Percentiles rank a stretch among this genome's conserved stretches.
Evolutionary conservation across 768 basidiomycete genomes (phyloP).

Genomic region (Tulasnella sp.): DNA sequence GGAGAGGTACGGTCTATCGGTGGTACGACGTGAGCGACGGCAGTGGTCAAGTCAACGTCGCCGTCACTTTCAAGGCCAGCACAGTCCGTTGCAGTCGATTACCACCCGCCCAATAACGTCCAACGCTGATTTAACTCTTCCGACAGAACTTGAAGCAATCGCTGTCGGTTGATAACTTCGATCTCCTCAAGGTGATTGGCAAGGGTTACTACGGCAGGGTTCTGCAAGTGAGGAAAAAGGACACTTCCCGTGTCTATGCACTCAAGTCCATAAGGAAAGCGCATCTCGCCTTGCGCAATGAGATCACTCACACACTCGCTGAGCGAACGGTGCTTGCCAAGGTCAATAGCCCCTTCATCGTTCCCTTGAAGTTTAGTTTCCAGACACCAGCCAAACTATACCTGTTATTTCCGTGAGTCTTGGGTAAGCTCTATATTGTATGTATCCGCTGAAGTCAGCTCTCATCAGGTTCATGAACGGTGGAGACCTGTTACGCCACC

Average conservation of each 20-base stretch:
- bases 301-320: conserved; percentile 96
- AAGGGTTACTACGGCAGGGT: conserved; percentile 99
- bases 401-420: conserved; percentile 80
- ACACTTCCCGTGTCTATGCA: conserved; percentile 94
- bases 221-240: conserved; percentile 97
- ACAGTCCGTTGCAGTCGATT: conserved; percentile 47
- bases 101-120: background rate
- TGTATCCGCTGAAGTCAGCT: background rate
- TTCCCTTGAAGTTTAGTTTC: conserved; percentile 97
- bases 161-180: conserved; percentile 90
- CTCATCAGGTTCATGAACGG: conserved; percentile 84
- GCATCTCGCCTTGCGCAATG: conserved; percentile 80
- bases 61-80: conserved; percentile 82
- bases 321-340: conserved; percentile 94
- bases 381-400: conserved; percentile 97
- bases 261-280: conserved; percentile 83
- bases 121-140: conserved; percentile 20
- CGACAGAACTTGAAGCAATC: conserved; percentile 67
- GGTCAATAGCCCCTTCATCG: conserved; percentile 96
- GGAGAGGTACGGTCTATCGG: conserved; percentile 63
- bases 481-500: conserved; percentile 77
- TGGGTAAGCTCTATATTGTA: background rate
- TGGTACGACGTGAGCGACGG: conserved; percentile 87
- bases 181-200: conserved; percentile 94
- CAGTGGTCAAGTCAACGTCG: conserved; percentile 86